Evolutionary conservation across 495 filamentous ascomycete genomes (phyloP), one percentile per base, ranked within the genome.

Genomic region (Glarea lozoyensis): DNA sequence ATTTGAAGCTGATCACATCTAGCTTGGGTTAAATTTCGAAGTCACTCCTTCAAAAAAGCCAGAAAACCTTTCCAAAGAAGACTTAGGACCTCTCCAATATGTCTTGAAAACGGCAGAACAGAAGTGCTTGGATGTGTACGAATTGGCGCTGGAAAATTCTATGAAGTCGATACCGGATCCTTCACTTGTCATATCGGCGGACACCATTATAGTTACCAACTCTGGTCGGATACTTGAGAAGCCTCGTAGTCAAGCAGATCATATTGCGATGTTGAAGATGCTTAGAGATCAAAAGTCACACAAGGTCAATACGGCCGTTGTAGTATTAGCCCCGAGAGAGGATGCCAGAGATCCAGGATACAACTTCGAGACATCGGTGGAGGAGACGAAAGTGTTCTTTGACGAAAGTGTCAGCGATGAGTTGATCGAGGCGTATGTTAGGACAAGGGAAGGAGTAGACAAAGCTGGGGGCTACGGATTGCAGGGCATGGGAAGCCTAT

Each of bases 381-480:
- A 95, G 65, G 89, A 92, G 70, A 96, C 92, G 35, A 64, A 65
- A 37, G 92, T 98, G 13, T 67, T 65, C 52, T 97, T 98, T 65
- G 82, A 81, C 60, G 66, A 63, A 37, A 70, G 68, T 33, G 80
- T 83, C 20, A 78, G 76, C 44, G 87, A 96, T 61, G 89, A 94
- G 18, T 55, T 94, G 63, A 77, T 98, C 22, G 60, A 84, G 59
- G 75, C 79, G 19, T 98, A 98, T 68, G 88, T 98, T 43, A 69
- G 69, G 46, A 97, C 90, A 24, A 69, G 93, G 31, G 93, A 98
- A 66, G 92, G 93, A 1, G 87, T 71, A 18, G 92, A 98, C 63
- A 98, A 97, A 70, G 93, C 92, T 0, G 92, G 92, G 1, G 93
- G 92, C 0, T 98, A 98, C 64, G 93, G 87, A 9, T 69, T 97